phyloP scores from a whole-genome alignment of 2,329 filamentous ascomycete species.

The Drechslerella dactyloides region DNA sequence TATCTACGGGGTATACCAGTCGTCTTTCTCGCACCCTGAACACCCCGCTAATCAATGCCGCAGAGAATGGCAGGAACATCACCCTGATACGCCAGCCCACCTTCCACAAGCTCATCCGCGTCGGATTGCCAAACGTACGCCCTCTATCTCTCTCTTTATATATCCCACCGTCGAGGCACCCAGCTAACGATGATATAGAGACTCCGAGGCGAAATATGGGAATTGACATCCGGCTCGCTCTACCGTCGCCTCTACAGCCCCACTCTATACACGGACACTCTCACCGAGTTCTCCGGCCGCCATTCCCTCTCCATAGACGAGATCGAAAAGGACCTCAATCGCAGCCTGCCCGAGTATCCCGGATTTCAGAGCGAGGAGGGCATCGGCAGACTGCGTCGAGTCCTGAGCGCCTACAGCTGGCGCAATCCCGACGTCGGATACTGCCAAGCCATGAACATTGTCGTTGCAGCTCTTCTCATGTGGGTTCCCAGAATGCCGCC shows the following conservation, averaged over 20 bases:
- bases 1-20: conserved; percentile 70
- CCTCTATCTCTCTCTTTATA: no score
- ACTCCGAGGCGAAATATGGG: conserved; percentile 92
- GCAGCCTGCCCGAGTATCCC: conserved; percentile 94
- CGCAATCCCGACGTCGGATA: conserved; percentile 94
- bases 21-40: neutral
- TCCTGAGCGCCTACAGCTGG: conserved; percentile 98
- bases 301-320: conserved; percentile 96
- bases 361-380: conserved; percentile 97
- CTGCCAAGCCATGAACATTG: conserved; percentile 99
- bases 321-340: conserved; percentile 97
- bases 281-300: conserved; percentile 80
- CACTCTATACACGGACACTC: conserved; percentile 79
- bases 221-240: conserved; percentile 87
- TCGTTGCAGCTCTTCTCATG: conserved; percentile 95
- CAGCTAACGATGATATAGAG: conserved; percentile 59
- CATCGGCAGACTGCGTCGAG: conserved; percentile 84
- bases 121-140: conserved; percentile 79
- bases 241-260: conserved; percentile 87
- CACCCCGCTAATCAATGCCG: conserved; percentile 7
- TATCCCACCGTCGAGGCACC: neutral
- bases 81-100: conserved; percentile 94
- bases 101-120: conserved; percentile 95
- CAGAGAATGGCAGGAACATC: conserved; percentile 89
- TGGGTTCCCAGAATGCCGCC: no score